Evolutionary conservation across 169 alveolate genomes (phyloP).

Genomic region (Eimeria necatrix): DNA sequence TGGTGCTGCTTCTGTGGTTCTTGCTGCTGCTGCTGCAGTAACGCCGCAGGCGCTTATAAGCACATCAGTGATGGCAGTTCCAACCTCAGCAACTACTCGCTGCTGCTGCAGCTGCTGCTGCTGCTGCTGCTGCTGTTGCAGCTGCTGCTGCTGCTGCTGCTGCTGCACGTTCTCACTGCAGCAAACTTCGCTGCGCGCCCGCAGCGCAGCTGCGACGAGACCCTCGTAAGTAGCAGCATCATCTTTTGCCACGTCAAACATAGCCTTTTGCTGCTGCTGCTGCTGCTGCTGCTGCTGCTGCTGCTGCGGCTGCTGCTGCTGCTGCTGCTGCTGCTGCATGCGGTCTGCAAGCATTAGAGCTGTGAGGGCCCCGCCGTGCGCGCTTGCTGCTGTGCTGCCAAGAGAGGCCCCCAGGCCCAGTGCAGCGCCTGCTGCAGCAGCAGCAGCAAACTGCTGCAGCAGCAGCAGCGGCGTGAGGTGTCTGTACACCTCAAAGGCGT

Average conservation of each 20-base stretch:
- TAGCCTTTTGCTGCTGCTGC: neutral
- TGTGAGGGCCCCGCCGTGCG: neutral
- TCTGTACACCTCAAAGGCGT: conserved; percentile 46
- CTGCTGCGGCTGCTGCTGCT: conserved; percentile 29
- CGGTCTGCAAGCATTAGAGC: conserved; percentile 30
- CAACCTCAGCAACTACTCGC: neutral
- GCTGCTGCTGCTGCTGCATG: conserved; percentile 52
- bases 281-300: conserved; percentile 20
- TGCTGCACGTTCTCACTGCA: neutral
- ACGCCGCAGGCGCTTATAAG: neutral
- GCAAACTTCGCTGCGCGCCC: conserved; percentile 13
- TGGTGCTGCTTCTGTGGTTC: neutral
- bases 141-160: neutral
- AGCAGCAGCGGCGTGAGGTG: conserved; percentile 62
- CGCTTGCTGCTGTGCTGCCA: conserved; percentile 49
- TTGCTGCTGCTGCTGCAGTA: neutral
- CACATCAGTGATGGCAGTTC: neutral
- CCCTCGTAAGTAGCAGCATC: conserved; percentile 4
- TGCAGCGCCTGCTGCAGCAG: conserved; percentile 24
- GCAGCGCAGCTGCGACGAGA: conserved; percentile 7
- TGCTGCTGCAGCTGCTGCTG: neutral
- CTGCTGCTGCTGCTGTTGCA: conserved; percentile 10
- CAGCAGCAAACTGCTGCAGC: conserved; percentile 27
- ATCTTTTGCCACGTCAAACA: neutral
- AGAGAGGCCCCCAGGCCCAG: conserved; percentile 56